Percentiles rank a stretch among this genome's conserved stretches.
phyloP scores from a whole-genome alignment of 1,284 basidiomycete species.

The Ceratobasidium sp. region DNA sequence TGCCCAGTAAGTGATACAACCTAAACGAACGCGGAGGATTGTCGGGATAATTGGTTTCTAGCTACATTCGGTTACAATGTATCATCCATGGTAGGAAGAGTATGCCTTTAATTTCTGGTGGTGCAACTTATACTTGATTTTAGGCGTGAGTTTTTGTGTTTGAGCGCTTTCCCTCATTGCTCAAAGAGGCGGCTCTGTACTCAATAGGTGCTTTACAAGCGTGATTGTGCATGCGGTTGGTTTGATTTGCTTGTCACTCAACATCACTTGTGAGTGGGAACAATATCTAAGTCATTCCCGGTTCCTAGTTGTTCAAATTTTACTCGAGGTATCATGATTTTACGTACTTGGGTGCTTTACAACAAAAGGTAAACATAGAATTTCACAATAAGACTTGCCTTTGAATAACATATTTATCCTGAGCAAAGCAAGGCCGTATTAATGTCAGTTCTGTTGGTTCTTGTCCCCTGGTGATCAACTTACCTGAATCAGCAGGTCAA shows the following conservation, averaged over 20 bases:
- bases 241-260: background rate
- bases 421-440: background rate
- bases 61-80: background rate
- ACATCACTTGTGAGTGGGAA: conserved; percentile 2
- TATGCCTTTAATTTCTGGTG: background rate
- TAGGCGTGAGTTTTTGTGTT: background rate
- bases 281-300: background rate
- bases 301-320: background rate
- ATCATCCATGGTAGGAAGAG: background rate
- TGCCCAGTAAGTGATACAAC: background rate
- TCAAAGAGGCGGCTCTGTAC: background rate
- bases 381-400: too few species aligned
- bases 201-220: background rate
- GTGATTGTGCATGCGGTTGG: background rate
- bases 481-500: background rate
- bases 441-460: background rate
- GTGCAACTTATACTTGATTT: background rate
- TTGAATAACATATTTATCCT: background rate
- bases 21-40: too few species aligned
- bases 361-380: conserved; percentile 4
- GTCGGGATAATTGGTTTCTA: too few species aligned
- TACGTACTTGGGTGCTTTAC: conserved; percentile 16
- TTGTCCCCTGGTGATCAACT: background rate
- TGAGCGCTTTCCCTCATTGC: background rate
- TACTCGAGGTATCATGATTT: conserved; percentile 5